Base-by-base conservation (phyloP, 2,329 filamentous ascomycete species). In the Neofusicoccum sp. region DNA sequence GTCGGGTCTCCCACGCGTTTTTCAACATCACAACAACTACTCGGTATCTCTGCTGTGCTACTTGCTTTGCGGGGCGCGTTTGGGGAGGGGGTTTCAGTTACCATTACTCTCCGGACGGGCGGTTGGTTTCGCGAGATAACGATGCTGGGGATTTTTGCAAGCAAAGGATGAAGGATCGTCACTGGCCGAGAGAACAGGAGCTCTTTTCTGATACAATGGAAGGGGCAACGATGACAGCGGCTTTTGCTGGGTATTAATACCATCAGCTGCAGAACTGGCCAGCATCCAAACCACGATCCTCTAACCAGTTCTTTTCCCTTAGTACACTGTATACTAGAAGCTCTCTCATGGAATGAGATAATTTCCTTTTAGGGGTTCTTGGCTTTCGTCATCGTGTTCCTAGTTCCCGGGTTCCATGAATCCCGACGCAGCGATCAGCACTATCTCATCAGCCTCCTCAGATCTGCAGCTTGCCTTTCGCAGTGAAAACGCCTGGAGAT, bases 261-360 rank as follows among this genome's bases (percentile, higher is more conserved):
- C 34, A 54, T 28, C 14, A 41, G 49, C 49, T 54, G 34, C 49
- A 40, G 14, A 30, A 24, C 48, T 30, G 36, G 51, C 26, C 51
- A 56, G 36, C 38, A 41, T 8, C 33, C 41, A 53, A 45, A 56
- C 38, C 11, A 56, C 43, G 51, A 56, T 56, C 51, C 51, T 56
- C 26, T 40, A 30, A 43, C 24, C 24, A 28, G 12, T 33, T 41
- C 33, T 26, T n/a, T 43, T 43, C 28, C 34, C 38, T 56, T 16
- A 14, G 36, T 56, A 43, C 51, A 43, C 31, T 56, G 51, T 56
- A 56, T 56, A 56, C 51, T 56, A 56, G 51, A 56, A 56, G 51
- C 51, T 43, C 36, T 56, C n/a, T 30, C 43, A 34, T 33, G 51
- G 38, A 56, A 56, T 31, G 38, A 56, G 51, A 56, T 56, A 56